These are phyloP conservation scores for Cercospora zeae-maydis DNA, from an alignment of 2,329 filamentous ascomycete genomes.

Conservation along the genomic window DNA sequence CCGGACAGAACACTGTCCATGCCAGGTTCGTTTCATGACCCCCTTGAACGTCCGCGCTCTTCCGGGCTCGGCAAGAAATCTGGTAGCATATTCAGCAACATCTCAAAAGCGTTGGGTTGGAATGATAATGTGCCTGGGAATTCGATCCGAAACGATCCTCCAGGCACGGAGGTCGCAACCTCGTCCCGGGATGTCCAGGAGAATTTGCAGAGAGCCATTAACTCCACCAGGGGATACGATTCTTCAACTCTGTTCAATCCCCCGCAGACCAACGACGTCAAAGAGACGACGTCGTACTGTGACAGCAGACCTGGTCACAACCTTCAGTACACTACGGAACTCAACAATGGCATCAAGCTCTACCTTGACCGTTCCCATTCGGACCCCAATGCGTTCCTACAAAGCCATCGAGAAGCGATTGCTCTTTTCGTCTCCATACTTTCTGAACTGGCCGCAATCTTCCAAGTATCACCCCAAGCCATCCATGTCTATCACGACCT, in stretches of 20 bases:
- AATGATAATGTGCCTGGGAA: slow-evolving; percentile 34
- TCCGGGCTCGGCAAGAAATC: slow-evolving; percentile 40
- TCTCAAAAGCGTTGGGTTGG: slow-evolving; percentile 55
- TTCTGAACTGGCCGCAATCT: slow-evolving; percentile 66
- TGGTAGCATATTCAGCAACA: slow-evolving; percentile 62
- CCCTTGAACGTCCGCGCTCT: slow-evolving; percentile 48
- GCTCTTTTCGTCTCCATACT: slow-evolving; percentile 68
- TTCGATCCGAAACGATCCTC: slow-evolving; percentile 16
- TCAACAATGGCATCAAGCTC: slow-evolving; percentile 68
- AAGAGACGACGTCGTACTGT: slow-evolving; percentile 78
- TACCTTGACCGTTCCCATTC: slow-evolving; percentile 60
- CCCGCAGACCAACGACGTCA: slow-evolving; percentile 68
- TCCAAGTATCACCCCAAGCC: slow-evolving; percentile 63
- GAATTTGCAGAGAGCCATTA: slow-evolving; percentile 73
- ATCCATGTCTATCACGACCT: slow-evolving; percentile 88
- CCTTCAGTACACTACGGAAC: slow-evolving; percentile 65
- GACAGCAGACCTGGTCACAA: slow-evolving; percentile 72
- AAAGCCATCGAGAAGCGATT: slow-evolving; percentile 58
- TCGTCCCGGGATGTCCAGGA: slow-evolving; percentile 55
- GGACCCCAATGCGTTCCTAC: slow-evolving; percentile 57
- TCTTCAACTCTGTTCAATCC: slow-evolving; percentile 69
- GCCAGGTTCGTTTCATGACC: slow-evolving; percentile 69
- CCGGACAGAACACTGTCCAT: slow-evolving; percentile 49
- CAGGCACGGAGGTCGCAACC: slow-evolving; percentile 37
- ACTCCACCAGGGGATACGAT: slow-evolving; percentile 72